Conservation (phyloP, 1,284 basidiomycete genomes). For the Uromyces viciae-fabae region DNA sequence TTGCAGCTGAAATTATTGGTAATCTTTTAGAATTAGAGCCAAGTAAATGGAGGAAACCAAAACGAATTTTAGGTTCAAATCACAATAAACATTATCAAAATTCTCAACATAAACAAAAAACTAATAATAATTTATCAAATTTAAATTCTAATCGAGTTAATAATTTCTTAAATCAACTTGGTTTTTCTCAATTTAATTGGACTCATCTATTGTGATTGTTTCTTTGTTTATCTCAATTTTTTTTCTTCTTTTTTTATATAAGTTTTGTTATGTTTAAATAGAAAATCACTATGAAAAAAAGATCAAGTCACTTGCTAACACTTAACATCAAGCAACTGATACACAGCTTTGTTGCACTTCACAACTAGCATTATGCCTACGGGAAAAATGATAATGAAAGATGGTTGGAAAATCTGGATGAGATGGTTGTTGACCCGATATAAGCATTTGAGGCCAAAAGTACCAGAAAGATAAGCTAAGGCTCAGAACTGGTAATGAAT, state of each 20-base stretch:
- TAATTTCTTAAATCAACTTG: conserved; percentile 31
- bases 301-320: too few species aligned
- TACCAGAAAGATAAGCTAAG: too few species aligned
- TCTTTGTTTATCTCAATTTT: not conserved
- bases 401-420: too few species aligned
- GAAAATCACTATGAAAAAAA: too few species aligned
- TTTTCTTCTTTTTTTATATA: not conserved
- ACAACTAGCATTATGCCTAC: too few species aligned
- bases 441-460: too few species aligned
- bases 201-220: conserved; percentile 61
- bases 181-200: conserved; percentile 72
- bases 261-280: not conserved
- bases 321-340: too few species aligned
- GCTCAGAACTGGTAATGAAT: too few species aligned
- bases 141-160: conserved; percentile 28
- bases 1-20: conserved; percentile 91
- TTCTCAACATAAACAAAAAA: conserved; percentile 5
- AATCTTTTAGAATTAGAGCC: conserved; percentile 83
- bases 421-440: too few species aligned
- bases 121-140: not conserved
- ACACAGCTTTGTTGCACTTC: too few species aligned
- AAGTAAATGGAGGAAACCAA: conserved; percentile 77
- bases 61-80: conserved; percentile 69
- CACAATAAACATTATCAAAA: conserved; percentile 49
- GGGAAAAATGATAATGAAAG: too few species aligned